A percentile compares a stretch with the other conserved stretches of the same genome.
phyloP scores from a whole-genome alignment of 192 early-diverging fungal genomes.

The Backusella tarrabulga region DNA sequence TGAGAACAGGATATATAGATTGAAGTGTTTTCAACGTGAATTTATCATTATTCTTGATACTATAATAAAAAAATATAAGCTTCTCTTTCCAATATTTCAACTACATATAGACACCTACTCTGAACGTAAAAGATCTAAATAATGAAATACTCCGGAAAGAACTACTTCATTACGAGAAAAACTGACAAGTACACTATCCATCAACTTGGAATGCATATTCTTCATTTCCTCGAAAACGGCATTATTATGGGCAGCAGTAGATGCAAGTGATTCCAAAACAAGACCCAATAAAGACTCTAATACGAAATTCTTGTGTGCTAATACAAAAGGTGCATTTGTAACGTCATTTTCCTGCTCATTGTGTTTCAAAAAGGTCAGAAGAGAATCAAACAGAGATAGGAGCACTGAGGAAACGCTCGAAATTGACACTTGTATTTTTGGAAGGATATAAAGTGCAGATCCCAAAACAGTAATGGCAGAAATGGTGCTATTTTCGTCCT shows the following conservation, averaged over 20 bases:
- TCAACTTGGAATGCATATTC: constrained; percentile 20
- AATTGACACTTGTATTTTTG: constrained; percentile 37
- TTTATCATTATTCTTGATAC: constrained; percentile 20
- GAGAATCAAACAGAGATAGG: constrained; percentile 29
- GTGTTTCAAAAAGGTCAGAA: constrained; percentile 17
- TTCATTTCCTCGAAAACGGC: constrained; percentile 16
- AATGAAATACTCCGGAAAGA: constrained; percentile 42
- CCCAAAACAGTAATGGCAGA: constrained; percentile 41
- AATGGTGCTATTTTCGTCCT: constrained; percentile 9
- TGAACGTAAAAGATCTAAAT: constrained; percentile 32
- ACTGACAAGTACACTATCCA: constrained; percentile 40
- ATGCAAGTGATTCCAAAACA: constrained; percentile 43
- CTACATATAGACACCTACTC: constrained; percentile 6
- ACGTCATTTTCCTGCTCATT: constrained; percentile 32
- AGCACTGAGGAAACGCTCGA: constrained; percentile 30
- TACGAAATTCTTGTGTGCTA: constrained; percentile 43
- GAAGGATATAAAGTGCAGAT: constrained; percentile 44
- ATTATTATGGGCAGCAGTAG: constrained; percentile 22
- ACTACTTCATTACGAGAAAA: constrained; percentile 49
- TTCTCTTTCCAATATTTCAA: too few relatives aligned
- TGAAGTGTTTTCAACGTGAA: constrained; percentile 38
- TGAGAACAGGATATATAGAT: constrained; percentile 48
- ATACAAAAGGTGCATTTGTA: constrained; percentile 35
- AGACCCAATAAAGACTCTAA: constrained; percentile 50
- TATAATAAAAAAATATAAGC: neutral